These are phyloP conservation scores for Amphibolis antarctica DNA, from an alignment of 106 monocot species.

Conservation along the genomic window DNA sequence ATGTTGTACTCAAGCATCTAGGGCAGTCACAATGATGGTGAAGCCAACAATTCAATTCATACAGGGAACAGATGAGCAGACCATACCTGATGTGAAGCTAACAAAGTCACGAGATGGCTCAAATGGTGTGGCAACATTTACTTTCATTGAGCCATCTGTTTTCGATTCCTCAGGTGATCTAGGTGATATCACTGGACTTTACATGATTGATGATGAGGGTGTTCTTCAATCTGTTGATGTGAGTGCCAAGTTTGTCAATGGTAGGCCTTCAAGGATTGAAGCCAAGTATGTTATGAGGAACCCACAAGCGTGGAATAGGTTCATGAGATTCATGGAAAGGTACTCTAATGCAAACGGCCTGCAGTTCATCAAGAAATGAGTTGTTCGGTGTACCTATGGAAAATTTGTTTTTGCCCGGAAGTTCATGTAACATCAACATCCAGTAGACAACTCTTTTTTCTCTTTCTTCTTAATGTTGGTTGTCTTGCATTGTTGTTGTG, in stretches of 20 bases:
- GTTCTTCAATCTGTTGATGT: slow-evolving; percentile 86
- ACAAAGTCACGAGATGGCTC: slow-evolving; percentile 88
- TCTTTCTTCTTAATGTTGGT: too few species aligned
- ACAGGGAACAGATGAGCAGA: slow-evolving; percentile 86
- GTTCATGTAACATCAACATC: too few species aligned
- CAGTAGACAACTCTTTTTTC: too few species aligned
- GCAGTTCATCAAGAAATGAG: slow-evolving; percentile 79
- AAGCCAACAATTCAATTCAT: slow-evolving; percentile 83
- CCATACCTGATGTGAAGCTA: slow-evolving; percentile 70
- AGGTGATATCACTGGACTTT: slow-evolving; percentile 90
- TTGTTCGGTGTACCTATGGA: too few species aligned
- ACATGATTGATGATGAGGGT: slow-evolving; percentile 99
- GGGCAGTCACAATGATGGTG: slow-evolving; percentile 40
- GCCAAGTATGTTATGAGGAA: slow-evolving; percentile 88
- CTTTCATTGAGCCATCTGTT: slow-evolving; percentile 73
- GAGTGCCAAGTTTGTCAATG: slow-evolving; percentile 92
- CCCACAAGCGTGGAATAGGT: slow-evolving; percentile 79
- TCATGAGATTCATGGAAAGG: slow-evolving; percentile 99
- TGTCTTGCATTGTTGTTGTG: too few species aligned
- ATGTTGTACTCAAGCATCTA: neutral
- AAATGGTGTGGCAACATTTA: slow-evolving; percentile 76
- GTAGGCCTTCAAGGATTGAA: slow-evolving; percentile 78
- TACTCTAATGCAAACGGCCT: slow-evolving; percentile 87
- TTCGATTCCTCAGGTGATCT: slow-evolving; percentile 88
- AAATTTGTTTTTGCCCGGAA: too few species aligned